A percentile compares a stretch with the other conserved stretches of the same genome.
Evolutionary conservation across 495 filamentous ascomycete genomes (phyloP).

Genomic region (Penicillium argentinense): DNA sequence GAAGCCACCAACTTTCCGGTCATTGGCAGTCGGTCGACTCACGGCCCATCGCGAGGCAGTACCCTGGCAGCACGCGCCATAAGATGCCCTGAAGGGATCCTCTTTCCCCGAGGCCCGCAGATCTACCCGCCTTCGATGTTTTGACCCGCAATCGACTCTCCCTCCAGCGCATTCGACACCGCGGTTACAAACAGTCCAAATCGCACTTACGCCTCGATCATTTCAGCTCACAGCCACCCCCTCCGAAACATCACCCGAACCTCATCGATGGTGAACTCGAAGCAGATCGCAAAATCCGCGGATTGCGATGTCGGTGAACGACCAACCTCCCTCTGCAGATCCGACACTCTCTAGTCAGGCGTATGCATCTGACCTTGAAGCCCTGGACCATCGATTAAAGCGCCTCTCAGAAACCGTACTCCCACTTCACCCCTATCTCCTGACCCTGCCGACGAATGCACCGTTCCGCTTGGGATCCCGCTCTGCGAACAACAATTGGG

Average conservation of each 20-base stretch:
- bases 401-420: constrained; percentile 47
- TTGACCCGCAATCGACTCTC: constrained; percentile 11
- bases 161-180: constrained; percentile 6
- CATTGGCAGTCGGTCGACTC: too few relatives aligned
- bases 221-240: neutral
- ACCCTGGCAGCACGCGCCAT: constrained; percentile 1
- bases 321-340: constrained; percentile 32
- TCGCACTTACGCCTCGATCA: neutral
- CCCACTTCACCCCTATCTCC: constrained; percentile 48
- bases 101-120: constrained; percentile 9
- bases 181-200: too few relatives aligned
- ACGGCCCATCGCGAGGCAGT: neutral
- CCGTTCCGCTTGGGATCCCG: constrained; percentile 41
- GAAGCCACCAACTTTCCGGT: neutral
- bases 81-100: constrained; percentile 18
- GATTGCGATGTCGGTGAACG: constrained; percentile 51
- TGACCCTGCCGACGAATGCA: constrained; percentile 46
- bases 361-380: constrained; percentile 30
- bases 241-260: neutral
- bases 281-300: constrained; percentile 19
- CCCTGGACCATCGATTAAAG: constrained; percentile 42
- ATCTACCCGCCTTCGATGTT: constrained; percentile 14
- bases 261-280: constrained; percentile 20
- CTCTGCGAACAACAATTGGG: constrained; percentile 49
- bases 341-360: constrained; percentile 21